phyloP scores from a whole-genome alignment of 2,329 filamentous ascomycete genomes.

The Raffaelea arxii region DNA sequence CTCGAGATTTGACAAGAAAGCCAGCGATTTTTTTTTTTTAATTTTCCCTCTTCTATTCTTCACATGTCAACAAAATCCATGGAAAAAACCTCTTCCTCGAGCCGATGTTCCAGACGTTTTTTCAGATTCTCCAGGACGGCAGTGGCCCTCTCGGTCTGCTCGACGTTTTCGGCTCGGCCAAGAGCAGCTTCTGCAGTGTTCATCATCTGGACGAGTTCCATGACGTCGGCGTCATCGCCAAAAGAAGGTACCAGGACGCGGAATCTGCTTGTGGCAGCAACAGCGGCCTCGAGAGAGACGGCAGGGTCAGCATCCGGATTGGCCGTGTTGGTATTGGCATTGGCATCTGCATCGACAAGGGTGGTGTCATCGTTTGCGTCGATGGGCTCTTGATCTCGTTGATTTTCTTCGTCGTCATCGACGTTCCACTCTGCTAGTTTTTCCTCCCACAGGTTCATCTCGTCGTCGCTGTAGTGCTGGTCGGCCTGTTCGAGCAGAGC shows the following conservation, averaged over 20 bases:
- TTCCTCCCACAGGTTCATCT: constrained; percentile 11
- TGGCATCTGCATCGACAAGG: background rate
- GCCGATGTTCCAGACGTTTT: background rate
- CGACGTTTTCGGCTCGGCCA: background rate
- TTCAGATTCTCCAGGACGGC: background rate
- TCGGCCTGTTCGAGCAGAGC: constrained; percentile 10
- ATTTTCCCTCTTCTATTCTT: too few relatives aligned
- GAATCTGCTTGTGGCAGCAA: too few relatives aligned
- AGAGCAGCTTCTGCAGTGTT: background rate
- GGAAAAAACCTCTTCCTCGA: constrained; percentile 7
- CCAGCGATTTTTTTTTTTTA: too few relatives aligned
- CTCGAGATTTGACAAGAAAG: too few relatives aligned
- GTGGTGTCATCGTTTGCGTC: background rate
- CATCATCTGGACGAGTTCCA: constrained; percentile 5
- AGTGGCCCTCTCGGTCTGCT: background rate
- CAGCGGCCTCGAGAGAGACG: too few relatives aligned
- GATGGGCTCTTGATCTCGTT: background rate
- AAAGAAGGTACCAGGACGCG: too few relatives aligned
- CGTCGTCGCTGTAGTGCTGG: constrained; percentile 4
- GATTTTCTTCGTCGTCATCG: background rate
- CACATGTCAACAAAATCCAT: background rate
- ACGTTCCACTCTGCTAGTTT: background rate
- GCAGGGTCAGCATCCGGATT: background rate
- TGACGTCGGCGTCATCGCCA: constrained; percentile 6
- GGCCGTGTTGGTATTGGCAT: background rate